These are phyloP conservation scores for Phytophthora podocarpi DNA, from an alignment of 352 stramenopile species.

Conservation along the genomic window DNA sequence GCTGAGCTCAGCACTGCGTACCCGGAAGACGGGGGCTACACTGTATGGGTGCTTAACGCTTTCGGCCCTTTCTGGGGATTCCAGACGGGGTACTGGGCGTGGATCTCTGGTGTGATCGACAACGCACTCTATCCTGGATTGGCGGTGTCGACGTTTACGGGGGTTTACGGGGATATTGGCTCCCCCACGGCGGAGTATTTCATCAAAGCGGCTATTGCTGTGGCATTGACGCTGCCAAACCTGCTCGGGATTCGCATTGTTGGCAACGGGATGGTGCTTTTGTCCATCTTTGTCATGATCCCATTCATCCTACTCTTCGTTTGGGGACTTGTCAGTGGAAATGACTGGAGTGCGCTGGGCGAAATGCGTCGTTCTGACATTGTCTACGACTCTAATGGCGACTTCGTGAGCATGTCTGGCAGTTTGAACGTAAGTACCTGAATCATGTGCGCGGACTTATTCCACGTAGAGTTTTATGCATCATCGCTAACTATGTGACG, in stretches of 20 bases:
- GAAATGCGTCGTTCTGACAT: slow-evolving; percentile 46
- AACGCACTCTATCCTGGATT: slow-evolving; percentile 94
- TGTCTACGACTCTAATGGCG: slow-evolving; percentile 36
- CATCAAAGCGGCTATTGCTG: slow-evolving; percentile 51
- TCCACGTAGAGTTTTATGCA: neutral
- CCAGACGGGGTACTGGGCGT: slow-evolving; percentile 82
- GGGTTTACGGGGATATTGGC: slow-evolving; percentile 47
- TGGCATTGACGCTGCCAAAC: slow-evolving; percentile 50
- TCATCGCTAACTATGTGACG: slow-evolving; percentile 1
- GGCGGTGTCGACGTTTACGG: slow-evolving; percentile 50
- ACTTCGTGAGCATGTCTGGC: slow-evolving; percentile 47
- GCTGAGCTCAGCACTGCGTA: slow-evolving; percentile 92
- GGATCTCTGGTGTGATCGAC: slow-evolving; percentile 91
- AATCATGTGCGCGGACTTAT: neutral
- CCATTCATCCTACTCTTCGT: slow-evolving; percentile 88
- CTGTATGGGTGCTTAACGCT: slow-evolving; percentile 92
- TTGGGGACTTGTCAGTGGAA: slow-evolving; percentile 37
- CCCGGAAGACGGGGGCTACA: slow-evolving; percentile 84
- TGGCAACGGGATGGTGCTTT: slow-evolving; percentile 70
- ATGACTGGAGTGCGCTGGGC: slow-evolving; percentile 45
- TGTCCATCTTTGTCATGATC: slow-evolving; percentile 90
- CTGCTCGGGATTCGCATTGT: slow-evolving; percentile 82
- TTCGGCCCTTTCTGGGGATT: slow-evolving; percentile 91
- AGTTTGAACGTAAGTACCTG: slow-evolving; percentile 22
- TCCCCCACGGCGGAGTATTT: slow-evolving; percentile 43